Evolutionary conservation across 2,329 filamentous ascomycete species (phyloP), one percentile per base, ranked within the genome.

Genomic region (Leptosphaerulina australis): DNA sequence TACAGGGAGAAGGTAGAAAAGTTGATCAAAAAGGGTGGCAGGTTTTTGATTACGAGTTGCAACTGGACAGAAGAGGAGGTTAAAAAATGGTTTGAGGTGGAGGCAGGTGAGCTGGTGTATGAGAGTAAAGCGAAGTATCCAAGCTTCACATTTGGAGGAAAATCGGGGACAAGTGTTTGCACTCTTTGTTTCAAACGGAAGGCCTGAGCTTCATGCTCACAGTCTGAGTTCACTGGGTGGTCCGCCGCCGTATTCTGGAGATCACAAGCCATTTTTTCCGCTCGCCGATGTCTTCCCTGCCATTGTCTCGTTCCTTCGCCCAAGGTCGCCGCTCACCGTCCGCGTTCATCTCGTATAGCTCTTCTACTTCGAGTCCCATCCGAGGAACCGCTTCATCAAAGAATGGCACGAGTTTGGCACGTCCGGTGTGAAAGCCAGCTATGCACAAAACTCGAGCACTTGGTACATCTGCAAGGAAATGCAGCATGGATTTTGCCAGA

Each of bases 51-150:
- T 44, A 97, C 94, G 45, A 97, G 91, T 73, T 99, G 94, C 72
- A 99, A 99, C 75, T 99, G 94, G 94, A 97, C 93, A 1, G 91
- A 94, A 76, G 83, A 85, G 30, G 94, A 99, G 77, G 75, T 99
- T 64, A 78, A 81, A 53, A 76, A 75, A 12, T 97, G 93, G 91
- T 94, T 97, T 69, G 84, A 81, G 40, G 62, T 97, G 68, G 84
- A 81, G 40, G 62, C 68, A 4, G 55, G 72, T 45, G 67, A 77
- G 39, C 79, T 95, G 60, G 77, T 78, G 53, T 83, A 85, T 48
- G 85, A 83, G 44, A 86, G 83, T 1, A 81, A 83, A 60, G 85
- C 96, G 45, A 83, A 87, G 66, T 97, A 97, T 73, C 88, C 85
- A 17, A 88, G 85, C 43, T 97, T 96, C 73, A 88, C 84, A 48